phyloP scores from a whole-genome alignment of 495 filamentous ascomycete species.

The Podospora comata region DNA sequence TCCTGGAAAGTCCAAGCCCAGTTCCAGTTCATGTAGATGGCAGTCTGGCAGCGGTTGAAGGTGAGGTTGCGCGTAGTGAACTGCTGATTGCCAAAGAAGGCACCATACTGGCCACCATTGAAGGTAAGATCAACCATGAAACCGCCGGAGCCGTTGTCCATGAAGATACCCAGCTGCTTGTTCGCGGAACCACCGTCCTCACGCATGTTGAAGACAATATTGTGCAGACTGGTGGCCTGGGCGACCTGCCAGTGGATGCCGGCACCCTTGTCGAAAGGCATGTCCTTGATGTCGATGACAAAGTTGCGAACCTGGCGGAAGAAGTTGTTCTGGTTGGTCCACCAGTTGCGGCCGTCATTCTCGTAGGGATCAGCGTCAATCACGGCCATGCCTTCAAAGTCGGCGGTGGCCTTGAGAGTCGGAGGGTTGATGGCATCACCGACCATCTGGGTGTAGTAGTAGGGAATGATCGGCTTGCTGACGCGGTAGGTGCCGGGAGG shows the following conservation, averaged over 20 bases:
- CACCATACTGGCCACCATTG: slow-evolving; percentile 80
- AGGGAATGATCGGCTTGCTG: slow-evolving; percentile 63
- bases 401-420: slow-evolving; percentile 68
- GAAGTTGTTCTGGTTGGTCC: slow-evolving; percentile 97
- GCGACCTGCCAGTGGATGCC: slow-evolving; percentile 99
- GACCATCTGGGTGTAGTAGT: slow-evolving; percentile 78
- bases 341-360: slow-evolving; percentile 55
- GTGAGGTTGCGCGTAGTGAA: slow-evolving; percentile 89
- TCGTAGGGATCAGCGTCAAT: slow-evolving; percentile 88
- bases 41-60: slow-evolving; percentile 86
- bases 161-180: slow-evolving; percentile 87
- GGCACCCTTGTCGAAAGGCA: slow-evolving; percentile 61
- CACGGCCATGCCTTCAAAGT: slow-evolving; percentile 80
- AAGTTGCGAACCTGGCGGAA: slow-evolving; percentile 96
- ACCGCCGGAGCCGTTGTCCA: slow-evolving; percentile 92
- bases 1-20: slow-evolving; percentile 90
- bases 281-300: slow-evolving; percentile 75
- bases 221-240: slow-evolving; percentile 89
- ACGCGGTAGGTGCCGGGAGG: slow-evolving; percentile 74
- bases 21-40: slow-evolving; percentile 92
- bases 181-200: slow-evolving; percentile 65
- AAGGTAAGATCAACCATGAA: slow-evolving; percentile 86
- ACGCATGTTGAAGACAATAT: slow-evolving; percentile 86
- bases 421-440: slow-evolving; percentile 69
- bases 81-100: slow-evolving; percentile 90